These are phyloP conservation scores for Larix kaempferi DNA, from an alignment of 75 land plant genomes.

Conservation along the genomic window DNA sequence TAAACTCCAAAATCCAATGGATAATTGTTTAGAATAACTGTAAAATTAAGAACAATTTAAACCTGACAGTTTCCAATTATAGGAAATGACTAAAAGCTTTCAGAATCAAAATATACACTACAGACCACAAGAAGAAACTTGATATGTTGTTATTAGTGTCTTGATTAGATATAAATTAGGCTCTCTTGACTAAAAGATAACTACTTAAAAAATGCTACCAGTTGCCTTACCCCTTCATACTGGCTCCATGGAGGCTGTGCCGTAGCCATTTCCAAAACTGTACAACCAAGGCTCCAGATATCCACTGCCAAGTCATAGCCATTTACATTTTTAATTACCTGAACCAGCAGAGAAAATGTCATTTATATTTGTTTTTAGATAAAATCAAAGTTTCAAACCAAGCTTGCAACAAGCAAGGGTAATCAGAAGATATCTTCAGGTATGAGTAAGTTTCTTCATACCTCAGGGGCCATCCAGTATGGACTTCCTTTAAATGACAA, in stretches of 20 bases:
- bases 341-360: constrained; percentile 9
- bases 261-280: constrained; percentile 97
- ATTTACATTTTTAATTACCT: constrained; percentile 83
- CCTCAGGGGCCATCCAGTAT: constrained; percentile 99
- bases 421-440: not conserved
- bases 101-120: not conserved
- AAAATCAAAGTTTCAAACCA: not conserved
- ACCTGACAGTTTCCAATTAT: not conserved
- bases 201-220: not conserved
- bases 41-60: not conserved
- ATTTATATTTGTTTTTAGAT: not conserved
- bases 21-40: not conserved
- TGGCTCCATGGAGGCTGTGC: constrained; percentile 97
- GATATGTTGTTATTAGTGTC: not conserved
- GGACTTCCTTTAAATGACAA: constrained; percentile 97
- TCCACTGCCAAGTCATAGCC: constrained; percentile 92
- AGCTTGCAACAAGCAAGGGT: not conserved
- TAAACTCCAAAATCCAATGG: not conserved
- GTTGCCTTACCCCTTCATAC: constrained; percentile 79
- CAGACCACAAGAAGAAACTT: not conserved
- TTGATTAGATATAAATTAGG: not conserved
- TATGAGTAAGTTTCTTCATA: constrained; percentile 10
- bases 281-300: constrained; percentile 99
- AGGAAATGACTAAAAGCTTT: not conserved
- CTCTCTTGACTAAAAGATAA: too few relatives aligned